Base-by-base conservation (phyloP, 148 eudicot genomes). In the Rhododendron ferrugineum region DNA sequence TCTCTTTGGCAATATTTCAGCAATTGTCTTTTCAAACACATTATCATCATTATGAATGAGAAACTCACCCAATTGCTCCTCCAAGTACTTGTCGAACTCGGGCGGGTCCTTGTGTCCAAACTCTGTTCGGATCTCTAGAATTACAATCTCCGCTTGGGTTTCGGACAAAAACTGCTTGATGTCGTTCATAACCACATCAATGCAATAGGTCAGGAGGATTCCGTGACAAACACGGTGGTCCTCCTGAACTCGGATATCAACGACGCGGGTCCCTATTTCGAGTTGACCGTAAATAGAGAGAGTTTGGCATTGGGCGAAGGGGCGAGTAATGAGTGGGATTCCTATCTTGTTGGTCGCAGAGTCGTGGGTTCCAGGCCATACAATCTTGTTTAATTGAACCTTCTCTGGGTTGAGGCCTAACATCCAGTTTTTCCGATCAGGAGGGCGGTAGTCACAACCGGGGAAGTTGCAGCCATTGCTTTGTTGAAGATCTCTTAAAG, bases 321-420 rank as follows among this genome's bases (percentile, higher is more conserved):
- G 99, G 40, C 98, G 91, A 13, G 96, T 79, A 34, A 97, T 86
- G 80, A 86, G 79, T 16, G 94, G 98, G 79, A 95, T 89, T 20
- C 99, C 98, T 68, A 94, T 95, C 84, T 88, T 74, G 91, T 97
- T 88, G 32, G 99, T 95, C 20, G 98, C 99, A 0, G 98, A 97
- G 82, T 97, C 95, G 54, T 97, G 99, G 32, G 98, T 97, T 0
- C 99, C 98, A 0, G 98, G 98, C 98, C 98, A 97, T 0, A 95
- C 93, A 52, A 97, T 94, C 88, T 94, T 87, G 90, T 92, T 91
- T 13, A 95, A 28, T 1, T 88, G 89, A 32, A 93, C 85, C 32
- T 88, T 91, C 6, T 79, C 91, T 0, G 93, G 98, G 80, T 88
- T 87, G 42, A 97, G 96, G 11, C 86, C 90, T 4, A 87, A 85